Percentiles rank a stretch among this genome's conserved stretches.
phyloP scores from a whole-genome alignment of 2,329 filamentous ascomycete genomes.

The Cladosporium sp. region DNA sequence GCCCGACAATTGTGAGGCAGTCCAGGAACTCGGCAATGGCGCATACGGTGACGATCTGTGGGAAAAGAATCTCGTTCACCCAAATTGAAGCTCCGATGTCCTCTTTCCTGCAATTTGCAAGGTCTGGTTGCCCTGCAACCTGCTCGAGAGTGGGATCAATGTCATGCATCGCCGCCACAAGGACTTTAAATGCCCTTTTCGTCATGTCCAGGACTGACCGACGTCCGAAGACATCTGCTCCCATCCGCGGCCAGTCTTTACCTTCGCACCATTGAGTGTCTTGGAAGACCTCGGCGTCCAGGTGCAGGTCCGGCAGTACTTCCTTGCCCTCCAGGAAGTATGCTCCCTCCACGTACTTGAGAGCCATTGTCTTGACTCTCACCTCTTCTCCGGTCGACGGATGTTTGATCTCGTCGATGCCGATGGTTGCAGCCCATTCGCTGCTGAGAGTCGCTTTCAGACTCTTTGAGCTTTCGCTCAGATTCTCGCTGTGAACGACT shows the following conservation, averaged over 20 bases:
- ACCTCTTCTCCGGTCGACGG: not conserved
- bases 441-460: not conserved
- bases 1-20: not conserved
- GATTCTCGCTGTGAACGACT: not conserved
- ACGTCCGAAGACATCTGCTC: not conserved
- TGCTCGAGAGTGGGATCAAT: not conserved
- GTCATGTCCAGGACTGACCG: not conserved
- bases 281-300: not conserved
- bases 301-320: not conserved
- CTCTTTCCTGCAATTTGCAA: not conserved
- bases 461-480: not conserved
- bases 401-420: not conserved
- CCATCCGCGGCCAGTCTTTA: not conserved
- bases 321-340: constrained; percentile 3
- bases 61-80: not conserved
- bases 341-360: not conserved
- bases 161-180: not conserved
- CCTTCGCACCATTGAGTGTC: not conserved
- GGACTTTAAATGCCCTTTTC: not conserved
- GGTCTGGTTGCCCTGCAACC: not conserved
- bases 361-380: not conserved
- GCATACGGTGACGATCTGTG: not conserved
- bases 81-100: not conserved
- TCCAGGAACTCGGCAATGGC: not conserved
- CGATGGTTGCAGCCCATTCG: not conserved